phyloP scores from a whole-genome alignment of 192 early-diverging fungal species.

The Pilaira anomala region DNA sequence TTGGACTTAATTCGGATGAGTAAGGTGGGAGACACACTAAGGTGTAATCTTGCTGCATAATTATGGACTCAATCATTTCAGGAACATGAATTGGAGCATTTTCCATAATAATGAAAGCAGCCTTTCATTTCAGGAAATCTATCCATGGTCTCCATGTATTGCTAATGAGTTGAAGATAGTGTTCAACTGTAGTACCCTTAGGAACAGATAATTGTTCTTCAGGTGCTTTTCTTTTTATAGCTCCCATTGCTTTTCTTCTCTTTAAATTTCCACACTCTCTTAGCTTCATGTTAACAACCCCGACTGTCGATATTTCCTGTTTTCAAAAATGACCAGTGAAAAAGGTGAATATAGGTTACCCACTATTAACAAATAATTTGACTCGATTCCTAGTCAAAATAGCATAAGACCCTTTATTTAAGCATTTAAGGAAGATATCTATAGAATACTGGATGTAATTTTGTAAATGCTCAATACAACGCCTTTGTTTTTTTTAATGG shows the following conservation, averaged over 20 bases:
- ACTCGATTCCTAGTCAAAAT: constrained; percentile 7
- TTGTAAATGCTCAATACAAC: constrained; percentile 6
- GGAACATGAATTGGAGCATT: background rate
- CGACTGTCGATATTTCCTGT: constrained; percentile 8
- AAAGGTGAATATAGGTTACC: constrained; percentile 7
- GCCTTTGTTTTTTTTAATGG: constrained; percentile 1
- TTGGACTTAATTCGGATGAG: constrained; percentile 13
- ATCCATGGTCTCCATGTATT: constrained; percentile 3
- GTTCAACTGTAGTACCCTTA: constrained; percentile 16
- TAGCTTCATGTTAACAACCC: constrained; percentile 9
- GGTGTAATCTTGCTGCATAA: constrained; percentile 16
- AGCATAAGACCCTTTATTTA: constrained; percentile 9
- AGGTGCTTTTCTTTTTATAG: constrained; percentile 19
- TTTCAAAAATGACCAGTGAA: constrained; percentile 10
- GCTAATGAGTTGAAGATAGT: constrained; percentile 12
- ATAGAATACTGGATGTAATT: constrained; percentile 10
- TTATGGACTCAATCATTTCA: constrained; percentile 16
- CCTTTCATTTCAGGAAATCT: too few relatives aligned
- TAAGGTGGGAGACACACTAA: constrained; percentile 14
- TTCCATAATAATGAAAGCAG: too few relatives aligned
- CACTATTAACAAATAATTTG: constrained; percentile 10
- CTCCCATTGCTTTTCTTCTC: constrained; percentile 10
- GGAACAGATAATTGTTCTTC: constrained; percentile 14
- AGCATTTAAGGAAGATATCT: constrained; percentile 4
- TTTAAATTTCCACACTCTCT: constrained; percentile 10